A percentile compares a stretch with the other conserved stretches of the same genome.
Evolutionary conservation across 225 moss, liverwort and hornwort species (phyloP).

Genomic region (Polytrichum formosum): DNA sequence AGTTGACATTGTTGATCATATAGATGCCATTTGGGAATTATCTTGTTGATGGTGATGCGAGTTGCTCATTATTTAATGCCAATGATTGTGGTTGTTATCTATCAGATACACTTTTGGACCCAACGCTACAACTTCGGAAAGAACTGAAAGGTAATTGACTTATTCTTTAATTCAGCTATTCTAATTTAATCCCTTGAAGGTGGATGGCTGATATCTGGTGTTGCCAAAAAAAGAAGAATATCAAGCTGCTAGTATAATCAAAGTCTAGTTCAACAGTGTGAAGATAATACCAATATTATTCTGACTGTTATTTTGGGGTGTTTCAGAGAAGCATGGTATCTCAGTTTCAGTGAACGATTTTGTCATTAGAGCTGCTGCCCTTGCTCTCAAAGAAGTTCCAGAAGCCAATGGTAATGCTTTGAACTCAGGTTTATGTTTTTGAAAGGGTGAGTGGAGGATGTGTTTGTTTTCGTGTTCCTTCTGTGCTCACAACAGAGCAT

Average conservation of each 20-base stretch:
- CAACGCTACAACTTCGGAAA: conserved; percentile 78
- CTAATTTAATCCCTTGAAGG: background rate
- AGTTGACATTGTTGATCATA: too few relatives aligned
- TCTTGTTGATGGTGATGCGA: conserved; percentile 2
- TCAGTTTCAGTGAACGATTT: conserved; percentile 95
- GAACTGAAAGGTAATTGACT: conserved; percentile 61
- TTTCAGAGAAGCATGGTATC: conserved; percentile 82
- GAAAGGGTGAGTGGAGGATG: too few relatives aligned
- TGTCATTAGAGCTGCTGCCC: conserved; percentile 88
- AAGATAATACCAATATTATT: background rate
- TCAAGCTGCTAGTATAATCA: background rate
- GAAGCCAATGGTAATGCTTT: conserved; percentile 80
- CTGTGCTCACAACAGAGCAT: conserved; percentile 4
- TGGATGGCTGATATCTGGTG: background rate
- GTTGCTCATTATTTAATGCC: conserved; percentile 7
- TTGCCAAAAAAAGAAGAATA: background rate
- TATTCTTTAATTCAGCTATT: too few relatives aligned
- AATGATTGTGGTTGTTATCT: conserved; percentile 6
- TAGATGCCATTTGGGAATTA: too few relatives aligned
- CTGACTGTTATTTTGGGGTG: conserved; percentile 11
- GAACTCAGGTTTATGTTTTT: background rate
- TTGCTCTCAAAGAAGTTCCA: conserved; percentile 90
- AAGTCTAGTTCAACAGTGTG: background rate
- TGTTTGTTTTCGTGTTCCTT: background rate
- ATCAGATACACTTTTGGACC: conserved; percentile 80